phyloP scores from a whole-genome alignment of 305 asterid species.

The Fraxinus dipetala region DNA sequence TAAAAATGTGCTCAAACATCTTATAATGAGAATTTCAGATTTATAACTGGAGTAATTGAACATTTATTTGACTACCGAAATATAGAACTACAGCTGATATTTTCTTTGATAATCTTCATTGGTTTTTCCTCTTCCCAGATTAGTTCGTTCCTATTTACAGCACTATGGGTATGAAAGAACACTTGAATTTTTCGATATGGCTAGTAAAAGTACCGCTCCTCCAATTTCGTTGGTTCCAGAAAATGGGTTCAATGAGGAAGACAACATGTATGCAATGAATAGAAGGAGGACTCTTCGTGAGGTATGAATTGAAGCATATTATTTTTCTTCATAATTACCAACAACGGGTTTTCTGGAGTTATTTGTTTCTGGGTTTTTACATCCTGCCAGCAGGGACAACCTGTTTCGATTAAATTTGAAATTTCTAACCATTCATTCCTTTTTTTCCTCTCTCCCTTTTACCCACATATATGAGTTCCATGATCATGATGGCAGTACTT shows the following conservation, averaged over 20 bases:
- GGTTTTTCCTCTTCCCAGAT: constrained; percentile 45
- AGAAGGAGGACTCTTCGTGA: constrained; percentile 75
- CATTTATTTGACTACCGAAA: constrained; percentile 1
- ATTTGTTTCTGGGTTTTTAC: constrained; percentile 2
- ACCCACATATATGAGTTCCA: background rate
- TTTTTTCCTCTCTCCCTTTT: background rate
- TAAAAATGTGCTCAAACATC: background rate
- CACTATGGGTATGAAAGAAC: constrained; percentile 93
- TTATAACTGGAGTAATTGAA: background rate
- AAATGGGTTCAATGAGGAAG: constrained; percentile 51
- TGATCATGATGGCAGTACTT: background rate
- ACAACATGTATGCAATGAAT: constrained; percentile 46
- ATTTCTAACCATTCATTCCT: background rate
- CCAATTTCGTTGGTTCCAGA: constrained; percentile 59
- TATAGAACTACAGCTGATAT: constrained; percentile 7
- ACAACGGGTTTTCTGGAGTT: background rate
- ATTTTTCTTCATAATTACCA: constrained; percentile 3
- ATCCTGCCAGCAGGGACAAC: background rate
- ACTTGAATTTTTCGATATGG: constrained; percentile 59
- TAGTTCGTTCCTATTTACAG: constrained; percentile 82
- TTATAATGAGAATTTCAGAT: constrained; percentile 5
- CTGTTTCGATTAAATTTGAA: constrained; percentile 1
- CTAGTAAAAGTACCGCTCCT: constrained; percentile 63
- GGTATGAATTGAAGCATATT: constrained; percentile 48
- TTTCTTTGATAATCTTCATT: constrained; percentile 1